Base-by-base conservation (phyloP, 2,329 filamentous ascomycete genomes). In the Xylaria sp. region DNA sequence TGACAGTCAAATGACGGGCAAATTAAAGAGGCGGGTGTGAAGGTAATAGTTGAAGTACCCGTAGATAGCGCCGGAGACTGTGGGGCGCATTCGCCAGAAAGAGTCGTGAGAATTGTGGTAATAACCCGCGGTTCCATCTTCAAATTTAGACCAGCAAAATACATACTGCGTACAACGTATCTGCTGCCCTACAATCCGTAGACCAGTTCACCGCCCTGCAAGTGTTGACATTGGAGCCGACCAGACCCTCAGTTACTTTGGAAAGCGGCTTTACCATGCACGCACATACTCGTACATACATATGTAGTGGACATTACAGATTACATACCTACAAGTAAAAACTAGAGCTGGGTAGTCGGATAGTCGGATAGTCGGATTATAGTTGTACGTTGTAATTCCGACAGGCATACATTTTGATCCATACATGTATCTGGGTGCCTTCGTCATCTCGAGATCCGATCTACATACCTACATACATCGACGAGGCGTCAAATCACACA, bases 401-500 rank as follows among this genome's bases (percentile, higher is more conserved):
- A n/a, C n/a, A n/a, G n/a, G n/a, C n/a, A n/a, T n/a, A n/a, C n/a
- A n/a, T n/a, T n/a, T n/a, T n/a, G n/a, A n/a, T n/a, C 16, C 29
- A 7, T 11, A 13, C 29, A 8, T 7, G 6, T 44, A 26, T 17
- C 41, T 44, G 26, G 34, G 17, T 41, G 39, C 55, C 45, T 18
- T 46, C 39, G 44, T 59, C 49, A 48, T 48, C 13, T 29, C 8
- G 44, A 45, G 34, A 48, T 39, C 19, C 37, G 49, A 63, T 59
- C 53, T 56, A 40, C 58, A 61, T 63, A 26, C 19, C 37, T 44
- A 63, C 57, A 51, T 56, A 40, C 58, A 61, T 63, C 39, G 51
- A 52, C 49, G 61, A 65, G 50, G 61, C 46, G 55, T 49, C 49
- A 57, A 64, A 62, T 60, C 43, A 51, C 50, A 61, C 37, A 41